A percentile compares a stretch with the other conserved stretches of the same genome.
These are phyloP conservation scores for Trichosporon coremiiforme DNA, from an alignment of 1,284 basidiomycete species.

Conservation along the genomic window DNA sequence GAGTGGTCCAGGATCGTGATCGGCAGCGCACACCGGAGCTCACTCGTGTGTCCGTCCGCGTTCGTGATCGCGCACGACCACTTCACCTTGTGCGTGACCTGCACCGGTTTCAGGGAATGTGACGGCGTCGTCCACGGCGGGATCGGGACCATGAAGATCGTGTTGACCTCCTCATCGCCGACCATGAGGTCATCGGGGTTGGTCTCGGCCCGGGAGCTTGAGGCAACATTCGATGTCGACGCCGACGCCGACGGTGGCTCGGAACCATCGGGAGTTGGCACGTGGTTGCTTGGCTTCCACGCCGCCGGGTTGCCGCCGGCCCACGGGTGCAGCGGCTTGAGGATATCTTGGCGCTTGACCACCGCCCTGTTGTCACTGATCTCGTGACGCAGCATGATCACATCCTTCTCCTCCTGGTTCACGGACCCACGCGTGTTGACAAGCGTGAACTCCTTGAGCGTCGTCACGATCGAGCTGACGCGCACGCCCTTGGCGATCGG, in stretches of 20 bases:
- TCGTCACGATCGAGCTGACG: conserved; percentile 68
- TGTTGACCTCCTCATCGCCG: conserved; percentile 59
- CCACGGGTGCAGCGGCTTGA: conserved; percentile 40
- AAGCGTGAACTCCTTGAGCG: conserved; percentile 70
- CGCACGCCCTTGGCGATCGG: conserved; percentile 81
- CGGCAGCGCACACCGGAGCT: conserved; percentile 86
- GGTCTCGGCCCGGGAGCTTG: conserved; percentile 24
- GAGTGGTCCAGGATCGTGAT: conserved; percentile 74
- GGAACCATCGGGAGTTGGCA: conserved; percentile 5
- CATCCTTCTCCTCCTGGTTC: conserved; percentile 59
- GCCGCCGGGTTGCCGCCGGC: conserved; percentile 16
- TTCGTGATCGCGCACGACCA: conserved; percentile 71
- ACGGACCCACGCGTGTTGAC: conserved; percentile 65
- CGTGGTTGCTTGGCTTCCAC: conserved; percentile 3
- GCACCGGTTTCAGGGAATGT: conserved; percentile 68
- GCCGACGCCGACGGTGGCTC: neutral
- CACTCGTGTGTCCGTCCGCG: conserved; percentile 83
- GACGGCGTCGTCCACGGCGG: conserved; percentile 62
- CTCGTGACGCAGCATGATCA: conserved; percentile 60
- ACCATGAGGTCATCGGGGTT: conserved; percentile 41
- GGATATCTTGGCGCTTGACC: conserved; percentile 37
- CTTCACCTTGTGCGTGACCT: conserved; percentile 66
- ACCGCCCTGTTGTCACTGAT: conserved; percentile 66
- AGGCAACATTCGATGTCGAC: neutral
- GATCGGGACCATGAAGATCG: conserved; percentile 57